These are phyloP conservation scores for Ascochyta viciae-villosae DNA, from an alignment of 2,329 filamentous ascomycete species.

Conservation along the genomic window DNA sequence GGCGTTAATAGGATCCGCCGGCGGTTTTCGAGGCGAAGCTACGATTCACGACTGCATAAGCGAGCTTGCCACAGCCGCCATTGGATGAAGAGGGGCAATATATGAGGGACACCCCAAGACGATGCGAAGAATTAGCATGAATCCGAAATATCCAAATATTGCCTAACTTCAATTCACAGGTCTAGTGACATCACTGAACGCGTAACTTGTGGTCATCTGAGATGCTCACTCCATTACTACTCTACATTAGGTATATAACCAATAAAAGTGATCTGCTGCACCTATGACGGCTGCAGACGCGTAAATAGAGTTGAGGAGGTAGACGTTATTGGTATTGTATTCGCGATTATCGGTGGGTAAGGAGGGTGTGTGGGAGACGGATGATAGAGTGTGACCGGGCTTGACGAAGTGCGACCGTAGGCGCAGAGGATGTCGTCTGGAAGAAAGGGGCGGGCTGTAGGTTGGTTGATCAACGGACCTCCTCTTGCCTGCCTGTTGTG, in stretches of 20 bases:
- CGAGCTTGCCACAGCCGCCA: conserved; percentile 17
- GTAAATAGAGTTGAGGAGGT: conserved; percentile 14
- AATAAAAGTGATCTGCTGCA: conserved; percentile 21
- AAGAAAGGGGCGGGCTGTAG: neutral
- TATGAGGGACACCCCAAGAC: neutral
- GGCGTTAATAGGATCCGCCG: conserved; percentile 13
- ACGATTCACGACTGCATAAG: conserved; percentile 19
- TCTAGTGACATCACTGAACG: neutral
- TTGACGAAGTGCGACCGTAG: conserved; percentile 11
- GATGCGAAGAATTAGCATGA: neutral
- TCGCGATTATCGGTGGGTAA: conserved; percentile 20
- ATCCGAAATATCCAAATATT: neutral
- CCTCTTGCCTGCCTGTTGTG: conserved; percentile 1
- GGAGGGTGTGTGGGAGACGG: conserved; percentile 18
- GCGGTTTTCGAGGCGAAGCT: conserved; percentile 13
- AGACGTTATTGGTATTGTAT: conserved; percentile 17
- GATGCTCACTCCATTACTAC: conserved; percentile 15
- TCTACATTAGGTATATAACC: conserved; percentile 27
- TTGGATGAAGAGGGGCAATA: conserved; percentile 2
- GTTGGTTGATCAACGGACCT: neutral
- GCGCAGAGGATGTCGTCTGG: conserved; percentile 6
- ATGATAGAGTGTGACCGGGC: conserved; percentile 18
- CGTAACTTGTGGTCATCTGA: neutral
- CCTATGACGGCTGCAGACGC: conserved; percentile 1
- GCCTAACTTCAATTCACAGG: neutral